Evolutionary conservation across 768 basidiomycete species (phyloP).

Genomic region (Leucocoprinus sp.): DNA sequence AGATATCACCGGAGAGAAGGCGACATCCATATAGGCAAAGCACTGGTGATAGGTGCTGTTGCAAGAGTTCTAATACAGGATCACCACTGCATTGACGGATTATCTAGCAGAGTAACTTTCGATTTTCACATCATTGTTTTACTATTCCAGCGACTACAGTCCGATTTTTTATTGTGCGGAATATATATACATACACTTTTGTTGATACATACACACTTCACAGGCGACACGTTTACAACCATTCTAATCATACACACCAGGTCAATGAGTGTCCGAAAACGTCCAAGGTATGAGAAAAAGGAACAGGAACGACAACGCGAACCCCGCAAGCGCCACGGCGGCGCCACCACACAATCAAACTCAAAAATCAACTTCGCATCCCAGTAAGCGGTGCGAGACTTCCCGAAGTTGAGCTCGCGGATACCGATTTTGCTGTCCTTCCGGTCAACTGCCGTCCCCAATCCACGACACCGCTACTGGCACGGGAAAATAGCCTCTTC

Average conservation of each 20-base stretch:
- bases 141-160: background rate
- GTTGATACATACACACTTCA: background rate
- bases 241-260: background rate
- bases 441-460: conserved; percentile 18
- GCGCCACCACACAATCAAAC: background rate
- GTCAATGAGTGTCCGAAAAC: background rate
- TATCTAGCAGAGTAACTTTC: no score
- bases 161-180: background rate
- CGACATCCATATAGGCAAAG: background rate
- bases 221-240: background rate
- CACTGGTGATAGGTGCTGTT: no score
- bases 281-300: background rate
- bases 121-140: background rate
- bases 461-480: conserved; percentile 18
- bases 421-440: conserved; percentile 1
- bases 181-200: conserved; percentile 1
- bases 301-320: background rate
- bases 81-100: no score
- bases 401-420: conserved; percentile 1
- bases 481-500: conserved; percentile 18
- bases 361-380: background rate
- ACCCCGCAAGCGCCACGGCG: no score
- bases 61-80: no score
- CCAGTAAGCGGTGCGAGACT: conserved; percentile 2
- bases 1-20: background rate